Evolutionary conservation across 129 eudicot species (phyloP), one percentile per base, ranked within the genome.

Genomic region (Artemisia tridentata): DNA sequence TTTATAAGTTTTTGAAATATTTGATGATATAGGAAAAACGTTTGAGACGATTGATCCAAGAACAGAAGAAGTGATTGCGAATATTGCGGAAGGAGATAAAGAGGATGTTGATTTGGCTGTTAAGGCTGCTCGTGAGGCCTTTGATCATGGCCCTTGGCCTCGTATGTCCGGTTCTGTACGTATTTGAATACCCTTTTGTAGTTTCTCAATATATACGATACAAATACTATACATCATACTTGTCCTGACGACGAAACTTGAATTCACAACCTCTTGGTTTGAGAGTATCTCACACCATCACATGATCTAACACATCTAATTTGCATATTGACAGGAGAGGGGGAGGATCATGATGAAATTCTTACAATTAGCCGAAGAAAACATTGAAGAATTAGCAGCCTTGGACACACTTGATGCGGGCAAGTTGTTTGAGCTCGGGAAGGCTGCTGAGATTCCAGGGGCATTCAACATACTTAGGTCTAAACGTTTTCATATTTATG

Each of bases 101-200:
- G 95, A 81, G 50, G 98, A 92, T 68, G 83, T 92, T 43, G 98
- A 89, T 65, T 82, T 85, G 74, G 98, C 98, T 2, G 98, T 89
- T 70, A 81, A 77, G 71, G 98, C 92, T 38, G 98, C 98, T 19
- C 96, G 98, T 64, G 78, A 71, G 3, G 96, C 98, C 2, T 92
- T 92, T 15, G 96, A 92, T 74, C 71, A 87, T 71, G 98, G 98
- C 18, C 95, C 96, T 0, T 92, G 98, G 98, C 96, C 98, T 72
- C 96, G 98, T 11, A 54, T 92, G 77, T 73, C 98, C 2, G 95
- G 90, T 9, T 64, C 82, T 0, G 87, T 83, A 79, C 8, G 77
- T 27, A 18, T 34, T 46, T 11, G 21, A 13, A 1, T 18, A 38
- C 4, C 21, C 29, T 46, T 71, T 23, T 12, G n/a, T 20, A 1